Evolutionary conservation across 1,284 basidiomycete genomes (phyloP).

Genomic region (Trichosporon coremiiforme): DNA sequence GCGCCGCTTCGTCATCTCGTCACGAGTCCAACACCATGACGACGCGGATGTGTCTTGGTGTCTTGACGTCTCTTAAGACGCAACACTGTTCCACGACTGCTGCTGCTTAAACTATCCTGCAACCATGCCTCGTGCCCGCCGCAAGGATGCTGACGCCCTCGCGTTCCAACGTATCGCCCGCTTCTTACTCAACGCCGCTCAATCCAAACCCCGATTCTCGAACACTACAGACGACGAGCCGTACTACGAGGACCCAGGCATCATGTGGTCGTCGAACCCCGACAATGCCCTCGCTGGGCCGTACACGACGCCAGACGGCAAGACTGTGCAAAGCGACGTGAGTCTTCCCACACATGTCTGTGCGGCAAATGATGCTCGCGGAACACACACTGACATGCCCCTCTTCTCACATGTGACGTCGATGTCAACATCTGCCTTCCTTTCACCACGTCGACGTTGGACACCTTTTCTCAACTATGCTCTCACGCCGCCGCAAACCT

Average conservation of each 20-base stretch:
- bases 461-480: not conserved
- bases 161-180: not conserved
- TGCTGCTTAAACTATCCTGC: not conserved
- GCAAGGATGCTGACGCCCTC: conserved; percentile 10
- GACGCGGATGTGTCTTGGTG: conserved; percentile 4
- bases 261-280: conserved; percentile 33
- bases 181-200: not conserved
- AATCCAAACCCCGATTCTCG: not conserved
- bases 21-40: not conserved
- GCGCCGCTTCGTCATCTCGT: conserved; percentile 5
- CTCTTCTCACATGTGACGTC: conserved; percentile 17
- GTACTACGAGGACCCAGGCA: conserved; percentile 27
- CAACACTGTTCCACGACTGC: not conserved
- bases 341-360: conserved; percentile 18
- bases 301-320: not conserved
- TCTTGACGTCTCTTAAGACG: not conserved
- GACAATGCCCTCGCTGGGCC: conserved; percentile 27
- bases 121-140: conserved; percentile 6
- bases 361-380: not conserved
- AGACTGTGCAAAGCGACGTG: not conserved
- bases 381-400: conserved; percentile 13
- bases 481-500: not conserved
- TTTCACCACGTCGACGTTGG: not conserved
- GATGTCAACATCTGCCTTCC: not conserved
- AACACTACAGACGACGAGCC: conserved; percentile 24